Evolutionary conservation across 352 stramenopile species (phyloP).

Genomic region (Thraustochytrium sp.): DNA sequence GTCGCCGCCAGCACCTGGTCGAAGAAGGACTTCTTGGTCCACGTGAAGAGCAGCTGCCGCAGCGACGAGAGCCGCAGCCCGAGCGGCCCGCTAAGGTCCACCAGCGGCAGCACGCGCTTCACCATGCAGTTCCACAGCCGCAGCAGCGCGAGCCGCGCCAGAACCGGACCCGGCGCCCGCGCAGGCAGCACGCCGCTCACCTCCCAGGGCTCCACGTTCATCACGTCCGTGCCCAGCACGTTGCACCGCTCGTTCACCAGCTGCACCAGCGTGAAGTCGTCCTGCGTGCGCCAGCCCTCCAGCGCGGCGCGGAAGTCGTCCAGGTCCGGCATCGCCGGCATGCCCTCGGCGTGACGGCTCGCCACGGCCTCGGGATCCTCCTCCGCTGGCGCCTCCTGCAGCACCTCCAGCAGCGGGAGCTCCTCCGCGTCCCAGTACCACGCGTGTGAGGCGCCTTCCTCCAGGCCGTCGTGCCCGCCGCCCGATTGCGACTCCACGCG

Average conservation of each 20-base stretch:
- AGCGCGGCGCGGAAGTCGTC: background rate
- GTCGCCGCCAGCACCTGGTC: constrained; percentile 85
- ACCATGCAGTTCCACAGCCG: constrained; percentile 84
- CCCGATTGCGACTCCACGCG: constrained; percentile 86
- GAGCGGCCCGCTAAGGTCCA: constrained; percentile 62
- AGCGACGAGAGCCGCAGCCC: constrained; percentile 55
- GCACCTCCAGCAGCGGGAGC: constrained; percentile 51
- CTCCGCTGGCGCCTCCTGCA: background rate
- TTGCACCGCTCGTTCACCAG: constrained; percentile 71
- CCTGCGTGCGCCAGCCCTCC: background rate
- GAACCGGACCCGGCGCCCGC: constrained; percentile 55
- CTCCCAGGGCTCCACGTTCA: constrained; percentile 65
- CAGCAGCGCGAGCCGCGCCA: constrained; percentile 81
- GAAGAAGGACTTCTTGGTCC: constrained; percentile 85
- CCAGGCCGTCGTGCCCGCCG: constrained; percentile 76
- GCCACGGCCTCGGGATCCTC: background rate
- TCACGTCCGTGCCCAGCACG: constrained; percentile 67
- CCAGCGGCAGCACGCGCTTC: constrained; percentile 66
- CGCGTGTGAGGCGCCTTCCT: constrained; percentile 68
- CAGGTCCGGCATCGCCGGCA: background rate
- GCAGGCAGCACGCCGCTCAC: constrained; percentile 55
- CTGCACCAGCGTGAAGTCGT: constrained; percentile 58
- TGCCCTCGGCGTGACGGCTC: background rate
- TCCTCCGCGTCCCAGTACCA: constrained; percentile 92
- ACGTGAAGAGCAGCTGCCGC: constrained; percentile 74